phyloP scores from a whole-genome alignment of 208 protist species.

The Acanthamoeba triangularis region DNA sequence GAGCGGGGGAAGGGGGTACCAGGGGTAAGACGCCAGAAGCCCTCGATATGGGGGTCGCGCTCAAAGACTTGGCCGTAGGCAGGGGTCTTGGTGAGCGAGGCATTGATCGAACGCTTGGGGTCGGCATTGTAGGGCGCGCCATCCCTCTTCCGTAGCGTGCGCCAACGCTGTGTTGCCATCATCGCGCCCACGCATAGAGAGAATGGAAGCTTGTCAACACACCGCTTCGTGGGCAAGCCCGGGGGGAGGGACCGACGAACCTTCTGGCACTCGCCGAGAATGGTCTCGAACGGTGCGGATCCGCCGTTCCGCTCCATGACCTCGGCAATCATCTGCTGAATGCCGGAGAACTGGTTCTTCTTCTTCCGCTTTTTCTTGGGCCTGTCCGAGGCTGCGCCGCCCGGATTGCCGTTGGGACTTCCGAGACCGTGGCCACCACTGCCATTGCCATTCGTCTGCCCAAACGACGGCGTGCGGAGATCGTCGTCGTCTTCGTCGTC shows the following conservation, averaged over 20 bases:
- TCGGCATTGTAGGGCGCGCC: slow-evolving; percentile 71
- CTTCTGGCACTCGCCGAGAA: slow-evolving; percentile 58
- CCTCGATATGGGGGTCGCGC: slow-evolving; percentile 20
- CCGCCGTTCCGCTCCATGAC: slow-evolving; percentile 61
- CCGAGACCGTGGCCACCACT: not conserved
- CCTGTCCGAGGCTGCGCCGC: not conserved
- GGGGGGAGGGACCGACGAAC: not conserved
- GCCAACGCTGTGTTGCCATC: slow-evolving; percentile 33
- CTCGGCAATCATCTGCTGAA: slow-evolving; percentile 69
- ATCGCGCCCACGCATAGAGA: not conserved
- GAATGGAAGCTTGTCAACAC: not conserved
- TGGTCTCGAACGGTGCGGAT: slow-evolving; percentile 56
- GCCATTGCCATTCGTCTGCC: not conserved
- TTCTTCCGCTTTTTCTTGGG: slow-evolving; percentile 54
- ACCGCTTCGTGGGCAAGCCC: too few species aligned
- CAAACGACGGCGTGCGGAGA: not conserved
- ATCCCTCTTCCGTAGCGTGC: slow-evolving; percentile 61
- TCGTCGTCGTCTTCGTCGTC: slow-evolving; percentile 12
- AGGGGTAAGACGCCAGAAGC: slow-evolving; percentile 66
- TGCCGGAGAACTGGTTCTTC: slow-evolving; percentile 65
- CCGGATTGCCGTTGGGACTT: not conserved
- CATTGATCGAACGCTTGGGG: slow-evolving; percentile 74
- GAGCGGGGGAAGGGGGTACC: not conserved
- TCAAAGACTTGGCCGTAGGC: slow-evolving; percentile 65
- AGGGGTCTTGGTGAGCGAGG: slow-evolving; percentile 35